Evolutionary conservation across 2,329 filamentous ascomycete genomes (phyloP), one percentile per base, ranked within the genome.

Genomic region (Magnaporthiopsis incrustans): DNA sequence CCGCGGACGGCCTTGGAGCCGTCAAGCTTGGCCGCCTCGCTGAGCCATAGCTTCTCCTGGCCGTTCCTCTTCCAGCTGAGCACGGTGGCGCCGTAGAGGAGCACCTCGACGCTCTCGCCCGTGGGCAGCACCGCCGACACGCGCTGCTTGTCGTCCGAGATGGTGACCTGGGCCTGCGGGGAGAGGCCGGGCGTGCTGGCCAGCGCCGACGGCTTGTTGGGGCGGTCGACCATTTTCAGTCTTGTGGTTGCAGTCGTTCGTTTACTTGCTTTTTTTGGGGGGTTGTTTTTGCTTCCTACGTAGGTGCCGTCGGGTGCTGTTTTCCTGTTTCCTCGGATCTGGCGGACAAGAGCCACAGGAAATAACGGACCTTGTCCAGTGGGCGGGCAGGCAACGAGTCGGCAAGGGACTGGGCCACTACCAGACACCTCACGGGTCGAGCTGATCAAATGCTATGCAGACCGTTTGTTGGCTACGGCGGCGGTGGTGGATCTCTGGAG

Each of bases 21-120:
- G 73, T 98, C 93, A 64, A 97, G 81, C 71, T 85, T 86, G 59
- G 93, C 90, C 65, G 83, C 86, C 66, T 92, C 86, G 77, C 90
- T 95, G 69, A 97, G 73, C 84, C 92, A 97, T 64, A 97, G 82
- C 77, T 92, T 92, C 80, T 97, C 93, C 64, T 85, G 79, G 65
- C 84, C 81, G 65, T 87, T 84, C 73, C 90, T 89, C 81, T 95
- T 96, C 95, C 95, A 99, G 77, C 90, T 95, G 65, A 90, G 87
- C 60, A 99, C 89, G 0, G 93, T 98, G 14, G 95, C 95, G 65
- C 95, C 95, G 72, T 90, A 90, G n/a, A 98, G 86, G 66, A 97
- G 82, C 53, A 99, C 82, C 68, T 92, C 88, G 69, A 97, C 85
- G 64, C 86, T 91, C 78, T 98, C 93, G 69, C 94, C 93, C 0